Evolutionary conservation across 768 basidiomycete genomes (phyloP).

Genomic region (Rhizopogon vulgaris): DNA sequence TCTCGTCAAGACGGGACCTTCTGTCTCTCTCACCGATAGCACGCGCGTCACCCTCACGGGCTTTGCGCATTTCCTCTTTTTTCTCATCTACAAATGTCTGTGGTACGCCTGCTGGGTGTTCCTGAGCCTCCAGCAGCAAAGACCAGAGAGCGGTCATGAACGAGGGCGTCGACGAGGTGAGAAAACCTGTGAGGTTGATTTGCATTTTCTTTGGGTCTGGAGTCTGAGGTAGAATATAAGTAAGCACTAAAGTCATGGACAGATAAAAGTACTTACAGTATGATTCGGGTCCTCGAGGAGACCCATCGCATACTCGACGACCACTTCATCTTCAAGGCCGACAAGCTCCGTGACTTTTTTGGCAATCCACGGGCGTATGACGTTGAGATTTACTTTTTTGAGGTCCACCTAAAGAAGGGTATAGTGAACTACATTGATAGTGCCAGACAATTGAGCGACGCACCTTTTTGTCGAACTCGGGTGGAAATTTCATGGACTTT

Average conservation of each 20-base stretch:
- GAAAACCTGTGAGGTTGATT: constrained; percentile 88
- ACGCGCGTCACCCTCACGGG: constrained; percentile 54
- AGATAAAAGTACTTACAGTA: constrained; percentile 48
- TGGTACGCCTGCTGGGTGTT: constrained; percentile 83
- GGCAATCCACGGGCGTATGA: constrained; percentile 93
- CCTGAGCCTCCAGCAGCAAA: constrained; percentile 89
- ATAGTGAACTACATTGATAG: not conserved
- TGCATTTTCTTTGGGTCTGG: constrained; percentile 96
- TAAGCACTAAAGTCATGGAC: not conserved
- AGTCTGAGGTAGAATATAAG: constrained; percentile 37
- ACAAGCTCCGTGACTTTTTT: constrained; percentile 88
- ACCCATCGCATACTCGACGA: constrained; percentile 95
- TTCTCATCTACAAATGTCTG: constrained; percentile 86
- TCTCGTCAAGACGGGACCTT: constrained; percentile 60
- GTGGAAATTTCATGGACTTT: constrained; percentile 85
- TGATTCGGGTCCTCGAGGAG: constrained; percentile 81
- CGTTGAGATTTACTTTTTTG: constrained; percentile 88
- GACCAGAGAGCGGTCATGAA: constrained; percentile 92
- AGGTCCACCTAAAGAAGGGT: constrained; percentile 67
- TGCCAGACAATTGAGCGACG: not conserved
- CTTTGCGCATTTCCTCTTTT: constrained; percentile 83
- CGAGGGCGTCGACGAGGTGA: constrained; percentile 74
- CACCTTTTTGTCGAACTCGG: constrained; percentile 85
- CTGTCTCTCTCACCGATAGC: constrained; percentile 70
- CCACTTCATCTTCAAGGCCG: constrained; percentile 94